Conservation (phyloP, 129 eudicot species). For the Kitagawia praeruptora region DNA sequence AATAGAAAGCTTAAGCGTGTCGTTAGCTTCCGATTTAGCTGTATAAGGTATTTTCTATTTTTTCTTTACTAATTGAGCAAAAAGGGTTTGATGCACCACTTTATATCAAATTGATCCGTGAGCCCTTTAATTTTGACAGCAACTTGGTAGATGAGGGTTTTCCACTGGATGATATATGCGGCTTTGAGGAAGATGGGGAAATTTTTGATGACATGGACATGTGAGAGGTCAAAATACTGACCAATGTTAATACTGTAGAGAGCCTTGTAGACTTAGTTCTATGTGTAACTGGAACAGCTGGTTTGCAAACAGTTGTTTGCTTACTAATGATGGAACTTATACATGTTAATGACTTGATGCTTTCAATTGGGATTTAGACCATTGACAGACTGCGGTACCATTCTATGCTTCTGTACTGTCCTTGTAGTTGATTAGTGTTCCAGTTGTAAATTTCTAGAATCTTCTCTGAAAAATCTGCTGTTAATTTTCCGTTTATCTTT, state of each 20-base stretch:
- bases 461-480: not conserved
- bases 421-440: not conserved
- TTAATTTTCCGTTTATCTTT: not conserved
- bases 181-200: constrained; percentile 53
- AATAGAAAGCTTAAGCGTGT: constrained; percentile 86
- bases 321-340: constrained; percentile 1
- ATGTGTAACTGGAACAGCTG: constrained; percentile 13
- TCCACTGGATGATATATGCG: constrained; percentile 25
- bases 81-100: not conserved
- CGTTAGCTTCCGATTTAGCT: constrained; percentile 79
- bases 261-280: constrained; percentile 14
- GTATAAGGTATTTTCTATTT: constrained; percentile 44
- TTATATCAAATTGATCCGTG: not conserved
- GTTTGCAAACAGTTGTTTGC: constrained; percentile 27
- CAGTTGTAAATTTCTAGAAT: not conserved
- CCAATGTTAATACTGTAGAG: constrained; percentile 35
- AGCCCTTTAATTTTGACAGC: constrained; percentile 27
- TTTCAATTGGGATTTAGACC: not conserved
- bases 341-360: not conserved
- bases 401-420: not conserved
- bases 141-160: constrained; percentile 67
- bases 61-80: not conserved
- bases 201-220: constrained; percentile 91
- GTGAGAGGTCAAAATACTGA: constrained; percentile 23
- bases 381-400: not conserved